Evolutionary conservation across 2,329 filamentous ascomycete species (phyloP).

Genomic region (Fusarium papillatum): DNA sequence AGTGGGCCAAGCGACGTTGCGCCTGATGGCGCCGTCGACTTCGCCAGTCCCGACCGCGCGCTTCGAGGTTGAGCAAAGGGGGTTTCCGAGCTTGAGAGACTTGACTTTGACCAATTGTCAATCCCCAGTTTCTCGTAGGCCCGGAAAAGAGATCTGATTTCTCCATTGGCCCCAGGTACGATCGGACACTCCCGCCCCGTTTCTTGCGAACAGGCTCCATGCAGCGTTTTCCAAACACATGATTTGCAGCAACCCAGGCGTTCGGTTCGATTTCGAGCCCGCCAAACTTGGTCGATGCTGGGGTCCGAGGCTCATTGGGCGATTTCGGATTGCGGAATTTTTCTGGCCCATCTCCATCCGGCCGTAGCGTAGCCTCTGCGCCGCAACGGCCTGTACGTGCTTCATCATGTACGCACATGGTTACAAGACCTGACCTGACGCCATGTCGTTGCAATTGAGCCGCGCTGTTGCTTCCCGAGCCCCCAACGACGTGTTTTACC

Average conservation of each 20-base stretch:
- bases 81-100: conserved; percentile 12
- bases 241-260: conserved; percentile 49
- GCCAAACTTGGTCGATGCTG: conserved; percentile 30
- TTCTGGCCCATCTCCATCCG: conserved; percentile 32
- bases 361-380: conserved; percentile 25
- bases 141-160: conserved; percentile 34
- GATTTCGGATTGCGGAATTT: conserved; percentile 23
- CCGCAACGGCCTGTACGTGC: conserved; percentile 20
- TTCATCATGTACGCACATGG: conserved; percentile 13
- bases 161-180: conserved; percentile 42
- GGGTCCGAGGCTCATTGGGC: conserved; percentile 33
- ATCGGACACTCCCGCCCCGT: conserved; percentile 40
- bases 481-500: background rate
- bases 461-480: conserved; percentile 9
- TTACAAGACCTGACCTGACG: conserved; percentile 13
- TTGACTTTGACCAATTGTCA: conserved; percentile 27
- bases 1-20: conserved; percentile 11
- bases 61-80: conserved; percentile 18
- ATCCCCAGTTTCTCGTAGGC: conserved; percentile 30
- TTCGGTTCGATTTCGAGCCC: conserved; percentile 38
- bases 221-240: conserved; percentile 46
- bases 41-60: conserved; percentile 18
- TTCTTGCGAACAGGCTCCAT: conserved; percentile 40
- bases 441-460: conserved; percentile 27
- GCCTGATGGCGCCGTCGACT: conserved; percentile 14